phyloP scores from a whole-genome alignment of 2,329 filamentous ascomycete species.

The Paradendryphiella salina region DNA sequence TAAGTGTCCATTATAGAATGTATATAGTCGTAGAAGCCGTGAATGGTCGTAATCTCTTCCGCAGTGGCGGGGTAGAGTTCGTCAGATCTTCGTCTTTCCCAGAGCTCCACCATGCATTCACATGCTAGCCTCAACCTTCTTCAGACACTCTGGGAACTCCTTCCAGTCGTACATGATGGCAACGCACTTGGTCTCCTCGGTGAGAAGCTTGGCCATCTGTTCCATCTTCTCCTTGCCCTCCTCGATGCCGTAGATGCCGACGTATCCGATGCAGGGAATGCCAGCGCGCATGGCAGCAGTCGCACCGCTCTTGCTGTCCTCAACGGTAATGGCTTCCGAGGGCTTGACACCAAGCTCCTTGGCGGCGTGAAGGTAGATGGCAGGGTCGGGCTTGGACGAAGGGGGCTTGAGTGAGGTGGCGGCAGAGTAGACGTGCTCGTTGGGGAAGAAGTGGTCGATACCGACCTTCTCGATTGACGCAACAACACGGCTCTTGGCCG shows the following conservation, averaged over 20 bases:
- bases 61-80: constrained; percentile 15
- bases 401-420: constrained; percentile 76
- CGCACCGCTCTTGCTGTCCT: constrained; percentile 86
- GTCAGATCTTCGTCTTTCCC: constrained; percentile 15
- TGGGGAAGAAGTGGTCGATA: constrained; percentile 78
- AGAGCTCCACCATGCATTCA: constrained; percentile 21
- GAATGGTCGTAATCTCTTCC: constrained; percentile 26
- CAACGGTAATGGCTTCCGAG: constrained; percentile 75
- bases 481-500: constrained; percentile 74
- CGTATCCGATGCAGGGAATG: constrained; percentile 82
- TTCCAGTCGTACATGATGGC: constrained; percentile 58
- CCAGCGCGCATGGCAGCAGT: constrained; percentile 75
- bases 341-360: constrained; percentile 72
- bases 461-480: constrained; percentile 78
- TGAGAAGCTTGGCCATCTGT: constrained; percentile 55
- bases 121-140: constrained; percentile 52
- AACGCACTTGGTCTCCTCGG: constrained; percentile 53
- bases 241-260: constrained; percentile 63
- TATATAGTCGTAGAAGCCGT: constrained; percentile 19
- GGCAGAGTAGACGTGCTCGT: constrained; percentile 76
- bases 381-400: constrained; percentile 89
- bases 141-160: constrained; percentile 55
- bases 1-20: constrained; percentile 13
- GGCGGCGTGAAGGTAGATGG: constrained; percentile 80
- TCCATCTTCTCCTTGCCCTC: constrained; percentile 50